Evolutionary conservation across 495 filamentous ascomycete genomes (phyloP).

Genomic region (Penicillium robsamsonii): DNA sequence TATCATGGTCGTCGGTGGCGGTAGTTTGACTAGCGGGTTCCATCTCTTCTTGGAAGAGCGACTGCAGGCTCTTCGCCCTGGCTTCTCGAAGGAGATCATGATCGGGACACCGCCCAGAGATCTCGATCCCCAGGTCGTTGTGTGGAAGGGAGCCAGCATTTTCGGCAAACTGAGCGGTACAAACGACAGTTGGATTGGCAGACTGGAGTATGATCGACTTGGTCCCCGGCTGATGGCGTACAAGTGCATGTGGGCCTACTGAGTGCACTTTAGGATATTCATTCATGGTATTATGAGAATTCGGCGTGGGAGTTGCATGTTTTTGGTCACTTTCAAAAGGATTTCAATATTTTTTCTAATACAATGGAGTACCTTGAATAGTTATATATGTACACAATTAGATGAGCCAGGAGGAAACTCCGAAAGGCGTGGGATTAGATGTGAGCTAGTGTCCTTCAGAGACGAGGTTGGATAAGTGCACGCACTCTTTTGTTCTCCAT

Average conservation of each 20-base stretch:
- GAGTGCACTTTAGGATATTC: slow-evolving; percentile 15
- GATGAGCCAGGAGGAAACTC: neutral
- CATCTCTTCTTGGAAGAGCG: slow-evolving; percentile 76
- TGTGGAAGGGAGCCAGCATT: slow-evolving; percentile 96
- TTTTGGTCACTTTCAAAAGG: slow-evolving; percentile 4
- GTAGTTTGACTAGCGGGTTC: slow-evolving; percentile 74
- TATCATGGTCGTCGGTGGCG: slow-evolving; percentile 95
- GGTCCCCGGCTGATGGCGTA: slow-evolving; percentile 77
- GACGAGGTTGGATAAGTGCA: neutral
- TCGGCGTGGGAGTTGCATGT: slow-evolving; percentile 9
- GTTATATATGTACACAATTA: neutral
- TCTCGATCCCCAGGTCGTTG: slow-evolving; percentile 89
- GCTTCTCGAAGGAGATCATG: slow-evolving; percentile 76
- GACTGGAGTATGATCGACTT: slow-evolving; percentile 82
- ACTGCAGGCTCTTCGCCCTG: slow-evolving; percentile 65
- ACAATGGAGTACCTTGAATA: slow-evolving; percentile 14
- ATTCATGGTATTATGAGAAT: slow-evolving; percentile 14
- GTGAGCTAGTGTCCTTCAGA: neutral
- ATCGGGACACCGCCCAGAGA: slow-evolving; percentile 86
- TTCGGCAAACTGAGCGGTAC: slow-evolving; percentile 85
- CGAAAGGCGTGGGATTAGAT: neutral
- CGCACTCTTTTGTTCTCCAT: neutral
- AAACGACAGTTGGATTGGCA: slow-evolving; percentile 93
- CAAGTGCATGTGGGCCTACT: slow-evolving; percentile 84
- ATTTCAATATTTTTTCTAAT: slow-evolving; percentile 9